Percentiles rank a stretch among this genome's conserved stretches.
Conservation (phyloP, 306 rosid species). For the Mimosa bimucronata region DNA sequence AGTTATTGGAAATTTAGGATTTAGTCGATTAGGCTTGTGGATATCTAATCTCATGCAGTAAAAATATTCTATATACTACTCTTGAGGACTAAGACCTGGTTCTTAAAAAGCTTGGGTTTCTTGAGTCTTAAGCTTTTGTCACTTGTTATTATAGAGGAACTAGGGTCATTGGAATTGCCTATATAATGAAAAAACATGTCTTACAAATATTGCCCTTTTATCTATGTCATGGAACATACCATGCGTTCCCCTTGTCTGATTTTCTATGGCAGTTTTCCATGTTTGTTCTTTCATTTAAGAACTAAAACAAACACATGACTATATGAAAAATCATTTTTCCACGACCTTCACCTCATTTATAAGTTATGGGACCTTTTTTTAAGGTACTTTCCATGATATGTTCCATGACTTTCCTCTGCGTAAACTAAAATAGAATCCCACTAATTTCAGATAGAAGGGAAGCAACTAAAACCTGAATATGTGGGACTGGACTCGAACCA, state of each 20-base stretch:
- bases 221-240: neutral
- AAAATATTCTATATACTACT: neutral
- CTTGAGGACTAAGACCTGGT: neutral
- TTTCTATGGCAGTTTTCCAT: neutral
- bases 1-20: conserved; percentile 4
- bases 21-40: neutral
- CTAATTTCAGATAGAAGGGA: conserved; percentile 36
- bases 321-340: neutral
- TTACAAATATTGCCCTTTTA: neutral
- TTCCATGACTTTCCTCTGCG: conserved; percentile 11
- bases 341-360: conserved; percentile 27
- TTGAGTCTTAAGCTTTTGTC: neutral
- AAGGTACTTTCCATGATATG: conserved; percentile 13
- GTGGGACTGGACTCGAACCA: conserved; percentile 92
- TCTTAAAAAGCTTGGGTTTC: conserved; percentile 1
- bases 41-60: neutral
- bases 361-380: neutral
- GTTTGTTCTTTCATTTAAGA: conserved; percentile 25
- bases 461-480: conserved; percentile 75
- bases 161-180: neutral
- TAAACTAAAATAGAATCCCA: conserved; percentile 31
- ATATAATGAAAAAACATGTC: neutral
- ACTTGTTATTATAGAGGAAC: neutral
- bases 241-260: neutral
- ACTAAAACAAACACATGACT: conserved; percentile 8